These are phyloP conservation scores for Aspergillus leporis DNA, from an alignment of 495 filamentous ascomycete species.

Conservation along the genomic window DNA sequence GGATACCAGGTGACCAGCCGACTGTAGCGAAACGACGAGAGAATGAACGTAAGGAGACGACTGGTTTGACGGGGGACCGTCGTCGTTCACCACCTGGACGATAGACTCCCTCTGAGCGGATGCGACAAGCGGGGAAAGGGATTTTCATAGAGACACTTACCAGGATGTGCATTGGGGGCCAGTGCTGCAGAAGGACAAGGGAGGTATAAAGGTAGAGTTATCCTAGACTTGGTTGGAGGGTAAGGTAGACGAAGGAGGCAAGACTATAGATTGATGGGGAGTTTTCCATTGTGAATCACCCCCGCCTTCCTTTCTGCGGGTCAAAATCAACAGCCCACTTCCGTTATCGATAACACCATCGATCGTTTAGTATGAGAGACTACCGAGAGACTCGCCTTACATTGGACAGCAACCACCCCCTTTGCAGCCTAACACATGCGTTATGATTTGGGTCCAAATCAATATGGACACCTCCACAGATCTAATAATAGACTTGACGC, in stretches of 20 bases:
- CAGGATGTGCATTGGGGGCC: conserved; percentile 44
- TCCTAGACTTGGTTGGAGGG: conserved; percentile 12
- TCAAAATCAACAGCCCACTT: too few relatives aligned
- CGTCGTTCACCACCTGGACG: conserved; percentile 82
- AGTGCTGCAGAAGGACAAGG: conserved; percentile 17
- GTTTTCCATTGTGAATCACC: conserved; percentile 8
- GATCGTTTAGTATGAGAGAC: neutral
- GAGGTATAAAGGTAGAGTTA: conserved; percentile 22
- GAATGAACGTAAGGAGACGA: conserved; percentile 93
- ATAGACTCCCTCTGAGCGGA: conserved; percentile 20
- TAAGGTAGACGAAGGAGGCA: conserved; percentile 7
- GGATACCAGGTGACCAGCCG: conserved; percentile 77
- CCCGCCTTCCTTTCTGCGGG: neutral
- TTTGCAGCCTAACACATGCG: neutral
- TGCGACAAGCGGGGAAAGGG: neutral
- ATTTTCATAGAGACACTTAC: conserved; percentile 25
- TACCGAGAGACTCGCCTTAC: neutral
- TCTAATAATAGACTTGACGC: too few relatives aligned
- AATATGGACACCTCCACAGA: too few relatives aligned
- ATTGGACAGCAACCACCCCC: neutral
- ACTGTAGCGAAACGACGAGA: conserved; percentile 75
- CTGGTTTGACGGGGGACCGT: conserved; percentile 87
- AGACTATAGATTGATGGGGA: conserved; percentile 7
- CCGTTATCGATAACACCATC: conserved; percentile 24
- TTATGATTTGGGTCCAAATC: neutral